phyloP scores from a whole-genome alignment of 192 early-diverging fungal genomes.

The Entomortierella beljakovae region DNA sequence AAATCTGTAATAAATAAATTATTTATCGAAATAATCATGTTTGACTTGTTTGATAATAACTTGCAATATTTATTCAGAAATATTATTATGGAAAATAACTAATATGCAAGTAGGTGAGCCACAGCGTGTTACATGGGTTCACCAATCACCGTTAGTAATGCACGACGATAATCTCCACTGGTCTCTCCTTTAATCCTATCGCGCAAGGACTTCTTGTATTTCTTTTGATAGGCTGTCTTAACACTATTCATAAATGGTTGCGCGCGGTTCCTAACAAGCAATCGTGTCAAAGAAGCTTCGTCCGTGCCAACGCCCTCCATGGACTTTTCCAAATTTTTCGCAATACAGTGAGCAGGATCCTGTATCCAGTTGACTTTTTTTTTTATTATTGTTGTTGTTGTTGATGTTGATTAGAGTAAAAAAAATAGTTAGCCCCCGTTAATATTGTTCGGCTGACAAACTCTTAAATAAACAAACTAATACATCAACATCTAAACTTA shows the following conservation, averaged over 20 bases:
- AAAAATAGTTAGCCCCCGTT: background rate
- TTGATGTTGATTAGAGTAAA: background rate
- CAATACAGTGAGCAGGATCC: conserved; percentile 38
- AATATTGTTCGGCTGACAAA: no score
- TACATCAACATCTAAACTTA: background rate
- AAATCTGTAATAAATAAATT: no score
- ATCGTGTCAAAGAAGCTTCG: conserved; percentile 27
- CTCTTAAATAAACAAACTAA: background rate
- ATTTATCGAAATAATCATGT: no score
- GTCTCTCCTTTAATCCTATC: conserved; percentile 51
- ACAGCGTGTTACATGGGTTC: conserved; percentile 13
- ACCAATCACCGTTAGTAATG: conserved; percentile 24
- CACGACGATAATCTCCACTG: conserved; percentile 38
- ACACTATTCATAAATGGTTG: conserved; percentile 42
- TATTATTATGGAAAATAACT: no score
- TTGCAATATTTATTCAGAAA: no score
- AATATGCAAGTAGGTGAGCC: no score
- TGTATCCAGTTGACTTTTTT: conserved; percentile 37
- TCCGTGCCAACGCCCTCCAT: conserved; percentile 49
- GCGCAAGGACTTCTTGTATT: conserved; percentile 35
- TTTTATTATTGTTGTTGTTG: background rate
- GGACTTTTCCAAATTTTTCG: conserved; percentile 50
- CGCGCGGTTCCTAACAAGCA: conserved; percentile 46
- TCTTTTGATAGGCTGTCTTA: conserved; percentile 33
- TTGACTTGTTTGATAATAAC: no score